phyloP scores from a whole-genome alignment of 139 green algal genomes.

The Micromonas pusilla region DNA sequence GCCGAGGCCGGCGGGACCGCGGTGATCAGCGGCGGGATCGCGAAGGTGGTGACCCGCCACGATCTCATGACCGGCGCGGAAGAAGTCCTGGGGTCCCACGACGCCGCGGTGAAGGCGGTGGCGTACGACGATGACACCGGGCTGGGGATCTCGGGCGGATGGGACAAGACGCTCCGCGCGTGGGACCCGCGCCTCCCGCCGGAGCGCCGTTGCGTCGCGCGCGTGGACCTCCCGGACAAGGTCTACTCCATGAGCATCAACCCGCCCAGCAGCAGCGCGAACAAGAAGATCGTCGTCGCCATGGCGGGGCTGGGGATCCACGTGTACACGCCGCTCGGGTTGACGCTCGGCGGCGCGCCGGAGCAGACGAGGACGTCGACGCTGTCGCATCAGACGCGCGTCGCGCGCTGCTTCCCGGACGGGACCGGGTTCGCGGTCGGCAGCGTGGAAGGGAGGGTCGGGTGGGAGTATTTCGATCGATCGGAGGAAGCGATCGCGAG shows the following conservation, averaged over 20 bases:
- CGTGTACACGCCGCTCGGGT: not conserved
- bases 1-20: not conserved
- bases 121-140: not conserved
- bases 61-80: not conserved
- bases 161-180: not conserved
- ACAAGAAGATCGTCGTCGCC: not conserved
- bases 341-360: not conserved
- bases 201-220: not conserved
- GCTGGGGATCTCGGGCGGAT: not conserved
- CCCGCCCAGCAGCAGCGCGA: not conserved
- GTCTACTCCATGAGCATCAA: not conserved
- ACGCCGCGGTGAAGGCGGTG: conserved; percentile 5
- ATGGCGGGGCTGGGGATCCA: not conserved
- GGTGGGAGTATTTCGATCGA: not conserved
- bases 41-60: not conserved
- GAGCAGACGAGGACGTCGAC: not conserved
- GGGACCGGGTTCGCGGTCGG: not conserved
- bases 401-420: not conserved
- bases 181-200: conserved; percentile 1
- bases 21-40: not conserved
- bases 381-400: not conserved
- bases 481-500: not conserved
- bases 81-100: not conserved
- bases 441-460: conserved; percentile 2
- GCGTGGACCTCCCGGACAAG: not conserved